Evolutionary conservation across 352 stramenopile genomes (phyloP), one percentile per base, ranked within the genome.

Genomic region (Globisporangium sylvaticum): DNA sequence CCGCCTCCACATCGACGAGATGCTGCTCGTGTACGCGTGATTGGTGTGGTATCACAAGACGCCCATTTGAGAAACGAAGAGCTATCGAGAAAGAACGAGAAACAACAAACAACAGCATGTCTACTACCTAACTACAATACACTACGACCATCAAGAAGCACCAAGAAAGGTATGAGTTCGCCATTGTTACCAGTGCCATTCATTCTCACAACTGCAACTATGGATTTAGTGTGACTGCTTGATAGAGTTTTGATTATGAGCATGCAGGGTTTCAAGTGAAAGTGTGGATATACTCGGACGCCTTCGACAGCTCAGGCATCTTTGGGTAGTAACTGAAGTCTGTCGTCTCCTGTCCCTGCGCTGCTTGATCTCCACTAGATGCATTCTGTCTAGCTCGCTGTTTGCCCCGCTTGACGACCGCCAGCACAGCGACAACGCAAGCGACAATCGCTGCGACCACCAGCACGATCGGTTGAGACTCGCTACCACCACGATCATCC

Each of bases 11-110:
- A 91, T 95, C 56, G 84, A 92, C 31, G 87, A 94, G 46, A 93
- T 90, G 76, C 69, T 95, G 67, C 75, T 88, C 25, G 85, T 95
- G 37, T 95, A 94, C 68, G 85, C 87, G 5, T 95, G 73, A 85
- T 58, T 12, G 5, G 2, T 20, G 48, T n/a, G 7, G 42, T 24
- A 1, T 24, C 42, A 50, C 20, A 24, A 50, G 42, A 50, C 12
- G 42, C 15, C n/a, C n/a, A n/a, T n/a, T n/a, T n/a, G n/a, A n/a
- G n/a, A n/a, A n/a, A n/a, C n/a, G n/a, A n/a, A n/a, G n/a, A n/a
- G n/a, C n/a, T n/a, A n/a, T n/a, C n/a, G n/a, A n/a, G n/a, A n/a
- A n/a, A 46, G 55, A 61, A 29, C 12, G 46, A 61, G 4, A 25
- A 44, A 61, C 4, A 15, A 55, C 9, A 55, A 55, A 12, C n/a